Evolutionary conservation across 2,329 filamentous ascomycete genomes (phyloP), one percentile per base, ranked within the genome.

Genomic region (Fusarium palustre): DNA sequence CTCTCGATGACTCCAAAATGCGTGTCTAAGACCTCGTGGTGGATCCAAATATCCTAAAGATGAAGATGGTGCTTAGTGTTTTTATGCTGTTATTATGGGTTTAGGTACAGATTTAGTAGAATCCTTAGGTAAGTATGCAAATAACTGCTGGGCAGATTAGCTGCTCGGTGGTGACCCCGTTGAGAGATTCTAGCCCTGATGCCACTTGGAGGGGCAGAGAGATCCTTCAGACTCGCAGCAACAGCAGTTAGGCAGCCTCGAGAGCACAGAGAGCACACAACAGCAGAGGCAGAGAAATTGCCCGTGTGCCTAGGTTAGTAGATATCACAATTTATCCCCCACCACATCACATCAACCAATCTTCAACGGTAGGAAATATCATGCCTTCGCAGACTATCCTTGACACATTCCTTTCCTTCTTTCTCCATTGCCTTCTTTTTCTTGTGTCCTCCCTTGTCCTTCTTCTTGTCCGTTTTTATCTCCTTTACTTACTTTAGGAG

Each of bases 81-180:
- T 62, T 66, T 69, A 55, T 30, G 45, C 36, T 45, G 2, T 55
- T 52, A 48, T 33, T 49, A 46, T 43, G n/a, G 43, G 24, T 20
- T 47, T 53, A 49, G 11, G 38, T 25, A n/a, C 2, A 8, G 4
- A 39, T 13, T 39, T 5, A 22, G n/a, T 4, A 12, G 53, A 49
- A 41, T 30, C 16, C 12, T 46, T 46, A 46, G n/a, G 11, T 20
- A n/a, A 46, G 15, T 30, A 28, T 9, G 28, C 28, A 28, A 4
- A 28, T 28, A 11, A 10, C 10, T 52, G 20, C 39, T 24, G 18
- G 41, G 47, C 11, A 9, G 52, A 39, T 36, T 45, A 31, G 18
- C 41, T 28, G 47, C 25, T 22, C 13, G 13, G 43, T 47, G 39
- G 48, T 42, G 24, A 48, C 41, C 18, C 15, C 52, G 38, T 25